Conservation (phyloP, 169 alveolate species). For the Amoebophrya sp. region DNA sequence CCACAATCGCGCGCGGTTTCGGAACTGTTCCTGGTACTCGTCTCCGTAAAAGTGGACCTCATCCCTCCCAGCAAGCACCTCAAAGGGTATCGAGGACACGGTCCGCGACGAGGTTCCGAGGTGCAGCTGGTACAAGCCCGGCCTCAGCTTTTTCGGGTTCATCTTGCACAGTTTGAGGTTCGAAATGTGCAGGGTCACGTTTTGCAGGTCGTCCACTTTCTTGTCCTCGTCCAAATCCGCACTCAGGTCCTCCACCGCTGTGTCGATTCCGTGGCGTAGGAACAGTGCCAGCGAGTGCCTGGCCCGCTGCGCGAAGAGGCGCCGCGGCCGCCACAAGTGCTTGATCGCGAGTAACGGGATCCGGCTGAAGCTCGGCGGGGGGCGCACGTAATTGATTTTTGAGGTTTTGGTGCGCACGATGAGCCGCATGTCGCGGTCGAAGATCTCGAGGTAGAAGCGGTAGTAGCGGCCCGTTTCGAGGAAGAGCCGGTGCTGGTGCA, state of each 20-base stretch:
- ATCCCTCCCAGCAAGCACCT: too few relatives aligned
- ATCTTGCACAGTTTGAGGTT: too few relatives aligned
- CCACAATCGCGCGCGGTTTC: too few relatives aligned
- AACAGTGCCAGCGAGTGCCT: not conserved
- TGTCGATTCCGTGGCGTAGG: not conserved
- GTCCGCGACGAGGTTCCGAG: not conserved
- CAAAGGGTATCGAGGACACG: too few relatives aligned
- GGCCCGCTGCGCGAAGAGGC: not conserved
- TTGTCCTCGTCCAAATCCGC: too few relatives aligned
- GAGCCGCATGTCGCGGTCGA: not conserved
- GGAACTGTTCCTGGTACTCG: too few relatives aligned
- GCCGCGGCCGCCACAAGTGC: not conserved
- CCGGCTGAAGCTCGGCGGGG: not conserved
- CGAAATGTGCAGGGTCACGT: too few relatives aligned
- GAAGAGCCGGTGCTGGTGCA: too few relatives aligned
- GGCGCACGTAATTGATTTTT: too few relatives aligned
- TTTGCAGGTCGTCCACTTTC: too few relatives aligned
- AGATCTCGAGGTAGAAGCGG: not conserved
- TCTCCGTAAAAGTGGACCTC: too few relatives aligned
- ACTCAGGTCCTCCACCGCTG: too few relatives aligned
- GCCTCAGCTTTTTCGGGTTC: not conserved
- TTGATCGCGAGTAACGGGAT: not conserved
- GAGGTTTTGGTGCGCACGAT: not conserved
- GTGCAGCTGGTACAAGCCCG: not conserved
- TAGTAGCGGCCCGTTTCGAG: not conserved